These are phyloP conservation scores for Solanum medicagineum DNA, from an alignment of 257 asterid genomes.

Conservation along the genomic window DNA sequence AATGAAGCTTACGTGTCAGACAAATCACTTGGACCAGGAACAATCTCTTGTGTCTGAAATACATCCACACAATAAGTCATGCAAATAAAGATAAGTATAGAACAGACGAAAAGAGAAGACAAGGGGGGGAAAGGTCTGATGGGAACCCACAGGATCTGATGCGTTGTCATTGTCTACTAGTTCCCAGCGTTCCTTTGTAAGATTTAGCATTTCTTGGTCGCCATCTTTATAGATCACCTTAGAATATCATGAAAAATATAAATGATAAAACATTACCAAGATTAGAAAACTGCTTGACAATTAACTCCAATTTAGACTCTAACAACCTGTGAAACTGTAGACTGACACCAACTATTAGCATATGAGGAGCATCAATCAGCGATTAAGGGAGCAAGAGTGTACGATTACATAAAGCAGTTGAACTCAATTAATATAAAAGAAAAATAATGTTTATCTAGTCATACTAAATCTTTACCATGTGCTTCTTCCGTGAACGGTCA, in stretches of 20 bases:
- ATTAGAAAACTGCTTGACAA: background rate
- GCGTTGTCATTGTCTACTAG: constrained; percentile 1
- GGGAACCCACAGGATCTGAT: constrained; percentile 1
- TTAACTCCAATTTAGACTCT: background rate
- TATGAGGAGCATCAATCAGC: background rate
- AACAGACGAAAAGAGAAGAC: background rate
- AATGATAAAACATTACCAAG: background rate
- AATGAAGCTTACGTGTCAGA: constrained; percentile 4
- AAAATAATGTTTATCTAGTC: background rate
- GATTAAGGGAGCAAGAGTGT: background rate
- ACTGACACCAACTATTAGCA: background rate
- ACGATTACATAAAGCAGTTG: background rate
- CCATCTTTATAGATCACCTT: constrained; percentile 24
- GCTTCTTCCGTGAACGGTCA: constrained; percentile 5
- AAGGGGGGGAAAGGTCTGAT: background rate
- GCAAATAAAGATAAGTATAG: background rate
- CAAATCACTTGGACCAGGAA: background rate
- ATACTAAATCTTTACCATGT: constrained; percentile 15
- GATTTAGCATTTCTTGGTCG: constrained; percentile 10
- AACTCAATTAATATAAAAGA: background rate
- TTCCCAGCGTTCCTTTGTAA: constrained; percentile 15
- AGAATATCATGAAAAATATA: background rate
- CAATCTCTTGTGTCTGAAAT: constrained; percentile 1
- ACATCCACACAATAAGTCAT: background rate
- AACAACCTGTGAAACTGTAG: background rate